Conservation (phyloP, 1,284 basidiomycete genomes). For the Malassezia restricta region DNA sequence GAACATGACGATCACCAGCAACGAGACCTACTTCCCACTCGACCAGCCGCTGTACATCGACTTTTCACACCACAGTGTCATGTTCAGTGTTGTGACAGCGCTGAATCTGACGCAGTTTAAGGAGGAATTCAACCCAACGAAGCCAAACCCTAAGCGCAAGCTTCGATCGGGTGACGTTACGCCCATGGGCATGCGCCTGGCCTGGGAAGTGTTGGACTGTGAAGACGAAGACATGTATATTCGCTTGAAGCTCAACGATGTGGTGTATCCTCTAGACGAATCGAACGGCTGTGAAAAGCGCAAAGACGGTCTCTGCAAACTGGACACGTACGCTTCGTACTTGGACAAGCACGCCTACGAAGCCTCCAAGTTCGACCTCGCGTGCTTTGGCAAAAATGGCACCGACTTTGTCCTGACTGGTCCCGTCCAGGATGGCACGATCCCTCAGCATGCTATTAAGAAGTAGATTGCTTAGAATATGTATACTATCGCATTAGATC, state of each 20-base stretch:
- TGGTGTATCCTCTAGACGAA: constrained; percentile 54
- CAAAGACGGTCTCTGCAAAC: constrained; percentile 65
- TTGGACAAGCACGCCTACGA: constrained; percentile 23
- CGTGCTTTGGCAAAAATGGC: constrained; percentile 30
- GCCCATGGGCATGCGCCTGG: constrained; percentile 26
- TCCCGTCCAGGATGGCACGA: constrained; percentile 24
- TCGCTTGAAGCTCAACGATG: constrained; percentile 65
- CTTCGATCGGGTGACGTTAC: constrained; percentile 26
- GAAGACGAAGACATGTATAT: constrained; percentile 51
- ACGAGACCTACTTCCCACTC: constrained; percentile 28
- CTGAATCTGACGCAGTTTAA: constrained; percentile 34
- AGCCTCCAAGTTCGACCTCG: constrained; percentile 35
- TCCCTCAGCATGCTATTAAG: not conserved
- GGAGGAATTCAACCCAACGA: constrained; percentile 21
- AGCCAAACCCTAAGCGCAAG: constrained; percentile 19
- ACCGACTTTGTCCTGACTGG: constrained; percentile 31
- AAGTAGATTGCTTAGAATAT: not conserved
- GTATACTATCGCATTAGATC: too few species aligned
- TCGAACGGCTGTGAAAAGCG: constrained; percentile 56
- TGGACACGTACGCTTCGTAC: constrained; percentile 58
- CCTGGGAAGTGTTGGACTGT: constrained; percentile 28
- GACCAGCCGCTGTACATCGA: constrained; percentile 34
- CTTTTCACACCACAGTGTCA: constrained; percentile 34
- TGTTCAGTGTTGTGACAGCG: constrained; percentile 30
- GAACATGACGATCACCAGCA: constrained; percentile 29